Evolutionary conservation across 495 filamentous ascomycete species (phyloP).

Genomic region (Chaetomium cochliodes): DNA sequence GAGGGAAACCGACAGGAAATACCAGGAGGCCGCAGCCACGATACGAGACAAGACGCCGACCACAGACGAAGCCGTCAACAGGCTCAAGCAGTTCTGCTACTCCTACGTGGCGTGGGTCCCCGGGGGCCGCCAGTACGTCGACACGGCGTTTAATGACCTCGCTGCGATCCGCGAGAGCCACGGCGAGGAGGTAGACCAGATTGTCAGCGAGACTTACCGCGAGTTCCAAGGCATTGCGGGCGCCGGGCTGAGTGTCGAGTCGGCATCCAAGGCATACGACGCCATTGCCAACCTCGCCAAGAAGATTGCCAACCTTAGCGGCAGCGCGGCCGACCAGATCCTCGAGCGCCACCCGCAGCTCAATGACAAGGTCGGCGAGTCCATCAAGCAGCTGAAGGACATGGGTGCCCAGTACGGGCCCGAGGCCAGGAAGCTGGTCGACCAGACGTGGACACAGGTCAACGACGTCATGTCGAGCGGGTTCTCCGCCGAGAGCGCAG

Average conservation of each 20-base stretch:
- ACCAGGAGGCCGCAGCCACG: constrained; percentile 50
- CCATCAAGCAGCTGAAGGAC: constrained; percentile 59
- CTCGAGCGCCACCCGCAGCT: constrained; percentile 64
- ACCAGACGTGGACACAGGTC: constrained; percentile 63
- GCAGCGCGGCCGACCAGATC: constrained; percentile 56
- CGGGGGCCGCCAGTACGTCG: constrained; percentile 60
- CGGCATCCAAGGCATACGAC: constrained; percentile 52
- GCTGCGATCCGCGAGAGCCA: constrained; percentile 59
- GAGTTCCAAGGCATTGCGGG: constrained; percentile 54
- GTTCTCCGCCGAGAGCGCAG: constrained; percentile 46
- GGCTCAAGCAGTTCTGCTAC: constrained; percentile 56
- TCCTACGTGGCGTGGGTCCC: constrained; percentile 66
- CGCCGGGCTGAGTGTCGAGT: constrained; percentile 51
- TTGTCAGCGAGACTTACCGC: constrained; percentile 58
- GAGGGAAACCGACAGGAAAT: constrained; percentile 52
- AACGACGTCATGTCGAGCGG: constrained; percentile 55
- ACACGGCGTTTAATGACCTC: constrained; percentile 61
- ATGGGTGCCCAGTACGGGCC: constrained; percentile 64
- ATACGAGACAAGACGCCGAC: constrained; percentile 56
- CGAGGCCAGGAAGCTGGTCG: constrained; percentile 65
- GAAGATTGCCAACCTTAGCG: constrained; percentile 53
- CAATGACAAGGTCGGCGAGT: constrained; percentile 65
- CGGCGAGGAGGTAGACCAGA: constrained; percentile 59
- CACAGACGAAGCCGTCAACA: constrained; percentile 56
- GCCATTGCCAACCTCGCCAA: constrained; percentile 54